Evolutionary conservation across 73 alveolate species (phyloP), one percentile per base, ranked within the genome.

Genomic region (Paramecium tetraurelia): DNA sequence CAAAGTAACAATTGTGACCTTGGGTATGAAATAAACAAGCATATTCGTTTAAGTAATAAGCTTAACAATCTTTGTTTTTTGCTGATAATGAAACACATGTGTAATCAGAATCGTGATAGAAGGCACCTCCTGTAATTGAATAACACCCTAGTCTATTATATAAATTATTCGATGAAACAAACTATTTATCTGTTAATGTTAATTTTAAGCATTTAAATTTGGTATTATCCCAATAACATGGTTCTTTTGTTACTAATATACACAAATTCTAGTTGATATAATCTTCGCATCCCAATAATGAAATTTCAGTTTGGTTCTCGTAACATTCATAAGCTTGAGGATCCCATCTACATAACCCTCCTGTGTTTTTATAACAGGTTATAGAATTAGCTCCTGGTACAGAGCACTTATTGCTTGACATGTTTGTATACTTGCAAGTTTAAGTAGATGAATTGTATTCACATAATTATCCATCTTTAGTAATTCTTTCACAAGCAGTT

Each of bases 151-250:
- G 21, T 53, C 31, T 53, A 53, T 53, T 53, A 20, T 53, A 53
- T 53, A 7, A 18, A 53, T 53, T 53, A 3, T 53, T 18, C 4
- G 29, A 53, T 53, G 35, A 53, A 18, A 53, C 69, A 12, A 53
- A 53, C 9, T 53, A 53, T 53, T 53, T 53, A 53, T 53, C 69
- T n/a, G 29, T 53, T 3, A 7, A 53, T n/a, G 16, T 18, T 4
- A 53, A 3, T 53, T 53, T 53, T 53, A 53, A 18, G 69, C 69
- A 53, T 53, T 53, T 53, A 20, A 53, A 53, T 53, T 53, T 53
- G 27, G 69, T 48, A 80, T 18, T 18, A 80, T 80, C 90, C 76
- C 90, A 80, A 24, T 14, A 7, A 44, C 90, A 80, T 20, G 90
- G 76, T 24, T 80, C 70, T 21, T 80, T 80, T n/a, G 76, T 80